A percentile compares a stretch with the other conserved stretches of the same genome.
These are phyloP conservation scores for Penicillium daleae DNA, from an alignment of 495 filamentous ascomycete species.

Conservation along the genomic window DNA sequence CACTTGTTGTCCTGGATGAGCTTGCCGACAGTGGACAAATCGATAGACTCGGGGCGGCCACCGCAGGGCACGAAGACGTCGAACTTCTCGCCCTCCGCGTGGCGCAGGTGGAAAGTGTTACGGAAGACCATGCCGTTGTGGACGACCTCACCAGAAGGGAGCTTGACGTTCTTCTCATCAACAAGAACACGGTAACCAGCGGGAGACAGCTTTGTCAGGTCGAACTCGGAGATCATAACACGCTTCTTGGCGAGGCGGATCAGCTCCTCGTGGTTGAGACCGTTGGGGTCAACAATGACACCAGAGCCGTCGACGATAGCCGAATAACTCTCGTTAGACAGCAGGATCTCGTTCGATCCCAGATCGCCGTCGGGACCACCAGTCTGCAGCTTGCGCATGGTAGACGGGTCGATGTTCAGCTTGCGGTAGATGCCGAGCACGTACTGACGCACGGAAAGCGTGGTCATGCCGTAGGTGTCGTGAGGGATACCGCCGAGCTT, in stretches of 20 bases:
- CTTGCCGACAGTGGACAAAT: slow-evolving; percentile 80
- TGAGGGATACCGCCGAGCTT: slow-evolving; percentile 96
- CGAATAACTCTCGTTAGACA: slow-evolving; percentile 92
- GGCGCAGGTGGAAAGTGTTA: slow-evolving; percentile 92
- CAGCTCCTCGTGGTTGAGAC: slow-evolving; percentile 83
- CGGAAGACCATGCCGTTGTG: slow-evolving; percentile 94
- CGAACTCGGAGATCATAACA: slow-evolving; percentile 87
- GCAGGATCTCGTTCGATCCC: slow-evolving; percentile 95
- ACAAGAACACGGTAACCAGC: slow-evolving; percentile 92
- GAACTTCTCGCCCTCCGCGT: slow-evolving; percentile 59
- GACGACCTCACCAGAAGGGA: slow-evolving; percentile 84
- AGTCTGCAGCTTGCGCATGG: slow-evolving; percentile 91
- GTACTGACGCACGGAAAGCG: slow-evolving; percentile 92
- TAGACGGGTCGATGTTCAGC: slow-evolving; percentile 80
- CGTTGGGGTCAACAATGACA: slow-evolving; percentile 90
- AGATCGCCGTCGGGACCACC: slow-evolving; percentile 96
- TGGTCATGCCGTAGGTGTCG: slow-evolving; percentile 97
- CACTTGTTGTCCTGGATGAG: slow-evolving; percentile 84
- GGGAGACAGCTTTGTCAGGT: slow-evolving; percentile 80
- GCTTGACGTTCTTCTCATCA: slow-evolving; percentile 82
- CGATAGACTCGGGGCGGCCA: slow-evolving; percentile 95
- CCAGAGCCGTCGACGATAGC: slow-evolving; percentile 93
- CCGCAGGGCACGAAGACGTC: slow-evolving; percentile 96
- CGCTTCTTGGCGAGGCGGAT: slow-evolving; percentile 82
- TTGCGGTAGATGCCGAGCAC: slow-evolving; percentile 97